Conservation (phyloP, 2,329 filamentous ascomycete species). For the Cordyceps cateniannulata region DNA sequence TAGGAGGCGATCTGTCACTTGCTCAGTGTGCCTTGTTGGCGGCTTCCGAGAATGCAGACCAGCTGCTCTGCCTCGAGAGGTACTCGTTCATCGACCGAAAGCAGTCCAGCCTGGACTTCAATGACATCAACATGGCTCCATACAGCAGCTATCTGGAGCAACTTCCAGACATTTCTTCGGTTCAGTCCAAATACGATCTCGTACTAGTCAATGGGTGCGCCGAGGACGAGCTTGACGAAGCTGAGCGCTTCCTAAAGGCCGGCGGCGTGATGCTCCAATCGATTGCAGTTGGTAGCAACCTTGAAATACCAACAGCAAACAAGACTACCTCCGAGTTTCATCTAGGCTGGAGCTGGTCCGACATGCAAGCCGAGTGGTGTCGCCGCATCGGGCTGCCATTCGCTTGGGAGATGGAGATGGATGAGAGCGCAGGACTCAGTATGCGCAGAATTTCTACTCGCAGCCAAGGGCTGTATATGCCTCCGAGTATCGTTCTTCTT, state of each 20-base stretch:
- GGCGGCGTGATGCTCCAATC: not conserved
- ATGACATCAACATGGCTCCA: not conserved
- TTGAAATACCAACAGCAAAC: not conserved
- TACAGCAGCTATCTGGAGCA: not conserved
- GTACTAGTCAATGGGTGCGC: not conserved
- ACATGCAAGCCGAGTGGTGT: not conserved
- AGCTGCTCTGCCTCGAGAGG: conserved; percentile 28
- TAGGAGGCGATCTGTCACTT: conserved; percentile 24
- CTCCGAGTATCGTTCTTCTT: not conserved
- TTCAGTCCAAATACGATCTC: conserved; percentile 3
- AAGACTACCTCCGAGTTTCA: not conserved
- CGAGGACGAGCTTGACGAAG: conserved; percentile 11
- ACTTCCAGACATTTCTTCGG: not conserved
- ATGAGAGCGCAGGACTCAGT: not conserved
- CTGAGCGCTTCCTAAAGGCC: conserved; percentile 13
- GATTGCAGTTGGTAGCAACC: not conserved
- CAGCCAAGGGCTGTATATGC: not conserved
- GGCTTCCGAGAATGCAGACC: conserved; percentile 18
- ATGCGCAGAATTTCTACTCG: not conserved
- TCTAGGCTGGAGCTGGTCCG: not conserved
- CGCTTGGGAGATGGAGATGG: not conserved
- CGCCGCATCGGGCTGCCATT: not conserved
- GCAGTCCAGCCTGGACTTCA: not conserved
- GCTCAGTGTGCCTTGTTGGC: conserved; percentile 21
- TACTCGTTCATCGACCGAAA: conserved; percentile 24